phyloP scores from a whole-genome alignment of 768 basidiomycete genomes.

The Tubosaeta sp. region DNA sequence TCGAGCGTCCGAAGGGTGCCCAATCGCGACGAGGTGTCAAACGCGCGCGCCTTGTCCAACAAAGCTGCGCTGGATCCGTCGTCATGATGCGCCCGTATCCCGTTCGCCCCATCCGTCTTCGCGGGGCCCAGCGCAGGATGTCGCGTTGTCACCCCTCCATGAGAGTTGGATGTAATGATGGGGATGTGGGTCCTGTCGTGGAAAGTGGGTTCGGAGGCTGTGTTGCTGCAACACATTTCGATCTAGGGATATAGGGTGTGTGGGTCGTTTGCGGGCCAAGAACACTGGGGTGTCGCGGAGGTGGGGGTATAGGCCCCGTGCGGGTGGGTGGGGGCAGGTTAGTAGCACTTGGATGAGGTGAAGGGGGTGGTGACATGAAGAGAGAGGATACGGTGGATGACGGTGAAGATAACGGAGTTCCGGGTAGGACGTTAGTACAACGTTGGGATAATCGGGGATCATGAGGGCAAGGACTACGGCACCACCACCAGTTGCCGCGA shows the following conservation, averaged over 20 bases:
- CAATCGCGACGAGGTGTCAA: constrained; percentile 81
- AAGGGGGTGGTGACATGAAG: constrained; percentile 31
- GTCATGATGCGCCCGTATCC: constrained; percentile 16
- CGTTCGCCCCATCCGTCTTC: constrained; percentile 5
- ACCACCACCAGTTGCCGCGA: constrained; percentile 79
- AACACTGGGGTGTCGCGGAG: constrained; percentile 46
- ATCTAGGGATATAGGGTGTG: constrained; percentile 76
- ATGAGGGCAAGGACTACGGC: constrained; percentile 92
- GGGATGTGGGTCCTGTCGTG: constrained; percentile 48
- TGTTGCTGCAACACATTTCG: constrained; percentile 38
- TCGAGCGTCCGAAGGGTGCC: constrained; percentile 88
- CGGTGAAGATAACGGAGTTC: constrained; percentile 3
- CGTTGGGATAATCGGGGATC: constrained; percentile 94
- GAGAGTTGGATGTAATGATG: constrained; percentile 62
- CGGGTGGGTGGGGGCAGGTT: constrained; percentile 22
- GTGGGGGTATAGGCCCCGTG: constrained; percentile 41
- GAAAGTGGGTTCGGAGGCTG: constrained; percentile 36
- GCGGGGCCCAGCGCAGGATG: constrained; percentile 26
- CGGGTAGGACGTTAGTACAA: constrained; percentile 36
- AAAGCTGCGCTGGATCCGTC: constrained; percentile 69
- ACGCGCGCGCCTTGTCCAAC: constrained; percentile 82
- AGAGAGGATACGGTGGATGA: constrained; percentile 10
- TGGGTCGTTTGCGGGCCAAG: constrained; percentile 65
- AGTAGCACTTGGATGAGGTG: constrained; percentile 30
- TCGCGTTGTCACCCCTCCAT: constrained; percentile 49